These are phyloP conservation scores for Citrullus amarus DNA, from an alignment of 306 rosid species.

Conservation along the genomic window DNA sequence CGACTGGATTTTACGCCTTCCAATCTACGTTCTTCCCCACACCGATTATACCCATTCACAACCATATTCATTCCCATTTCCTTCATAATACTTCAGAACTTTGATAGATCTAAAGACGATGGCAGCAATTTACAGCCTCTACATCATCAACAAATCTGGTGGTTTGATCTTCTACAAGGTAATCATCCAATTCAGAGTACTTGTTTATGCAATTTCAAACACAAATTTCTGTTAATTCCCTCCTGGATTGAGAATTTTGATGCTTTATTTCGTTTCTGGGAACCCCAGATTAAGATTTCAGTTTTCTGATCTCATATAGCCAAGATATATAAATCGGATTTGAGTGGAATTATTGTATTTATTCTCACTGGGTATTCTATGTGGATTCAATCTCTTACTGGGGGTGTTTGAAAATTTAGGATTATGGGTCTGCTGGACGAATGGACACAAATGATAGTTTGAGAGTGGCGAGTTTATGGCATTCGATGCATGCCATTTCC, in stretches of 20 bases:
- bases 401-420: conserved; percentile 20
- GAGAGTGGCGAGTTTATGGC: conserved; percentile 95
- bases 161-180: conserved; percentile 93
- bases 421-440: conserved; percentile 73
- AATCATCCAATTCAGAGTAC: neutral
- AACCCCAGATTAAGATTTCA: neutral
- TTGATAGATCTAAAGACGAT: conserved; percentile 17
- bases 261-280: neutral
- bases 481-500: conserved; percentile 96
- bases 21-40: neutral
- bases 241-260: neutral
- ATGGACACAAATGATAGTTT: conserved; percentile 94
- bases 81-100: neutral
- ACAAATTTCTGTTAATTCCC: neutral
- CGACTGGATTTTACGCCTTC: neutral
- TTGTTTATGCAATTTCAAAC: neutral
- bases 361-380: neutral
- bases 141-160: conserved; percentile 88
- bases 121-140: conserved; percentile 91
- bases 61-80: neutral
- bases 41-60: neutral
- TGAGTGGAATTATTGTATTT: neutral
- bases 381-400: neutral
- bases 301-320: neutral
- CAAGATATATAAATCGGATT: neutral